phyloP scores from a whole-genome alignment of 2,329 filamentous ascomycete genomes.

The Calonectria ilicicola region DNA sequence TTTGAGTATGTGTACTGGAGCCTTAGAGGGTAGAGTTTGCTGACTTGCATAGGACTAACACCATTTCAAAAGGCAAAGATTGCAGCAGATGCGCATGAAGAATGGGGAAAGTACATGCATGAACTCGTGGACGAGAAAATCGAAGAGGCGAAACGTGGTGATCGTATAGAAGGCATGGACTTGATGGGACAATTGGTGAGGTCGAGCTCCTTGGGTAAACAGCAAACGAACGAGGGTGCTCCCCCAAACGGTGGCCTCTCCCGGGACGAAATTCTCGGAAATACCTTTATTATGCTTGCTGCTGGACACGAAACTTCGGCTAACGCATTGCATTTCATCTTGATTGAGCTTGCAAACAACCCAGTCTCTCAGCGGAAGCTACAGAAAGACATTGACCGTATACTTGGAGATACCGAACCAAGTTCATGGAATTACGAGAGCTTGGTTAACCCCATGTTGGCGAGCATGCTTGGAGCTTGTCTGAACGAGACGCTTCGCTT shows the following conservation, averaged over 20 bases:
- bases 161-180: conserved; percentile 60
- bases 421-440: conserved; percentile 78
- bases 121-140: conserved; percentile 75
- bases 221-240: background rate
- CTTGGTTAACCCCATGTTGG: conserved; percentile 73
- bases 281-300: conserved; percentile 76
- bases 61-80: conserved; percentile 64
- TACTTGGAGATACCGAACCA: conserved; percentile 70
- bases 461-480: conserved; percentile 77
- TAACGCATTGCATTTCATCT: conserved; percentile 78
- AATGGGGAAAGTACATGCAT: conserved; percentile 78
- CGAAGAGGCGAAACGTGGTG: conserved; percentile 51
- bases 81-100: conserved; percentile 66
- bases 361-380: conserved; percentile 72
- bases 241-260: conserved; percentile 55
- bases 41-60: conserved; percentile 50
- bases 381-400: conserved; percentile 76
- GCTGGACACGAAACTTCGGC: conserved; percentile 87
- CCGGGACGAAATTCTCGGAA: conserved; percentile 77
- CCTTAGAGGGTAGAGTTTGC: background rate
- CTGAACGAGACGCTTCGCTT: conserved; percentile 83
- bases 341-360: conserved; percentile 76
- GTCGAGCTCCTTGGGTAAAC: conserved; percentile 48
- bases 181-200: conserved; percentile 64
- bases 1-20: conserved; percentile 54